Conservation (phyloP, 2,329 filamentous ascomycete genomes). For the Pestalotiopsis sp. region DNA sequence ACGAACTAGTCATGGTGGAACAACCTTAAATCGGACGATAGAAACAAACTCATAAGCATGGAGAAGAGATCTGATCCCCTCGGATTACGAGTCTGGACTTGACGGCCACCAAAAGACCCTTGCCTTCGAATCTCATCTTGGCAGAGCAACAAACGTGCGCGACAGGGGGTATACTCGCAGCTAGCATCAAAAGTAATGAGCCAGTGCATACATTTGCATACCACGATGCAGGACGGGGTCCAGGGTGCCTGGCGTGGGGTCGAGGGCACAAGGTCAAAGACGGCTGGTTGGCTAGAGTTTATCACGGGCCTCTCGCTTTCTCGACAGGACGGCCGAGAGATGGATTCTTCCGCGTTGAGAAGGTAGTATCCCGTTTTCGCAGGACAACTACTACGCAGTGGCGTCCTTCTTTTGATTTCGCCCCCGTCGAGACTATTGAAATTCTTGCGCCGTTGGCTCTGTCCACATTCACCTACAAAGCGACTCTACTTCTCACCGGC, state of each 20-base stretch:
- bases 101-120: background rate
- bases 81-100: background rate
- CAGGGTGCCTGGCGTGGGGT: background rate
- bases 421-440: background rate
- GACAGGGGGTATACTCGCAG: background rate
- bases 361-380: slow-evolving; percentile 7
- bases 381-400: too few species aligned
- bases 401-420: background rate
- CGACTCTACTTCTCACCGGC: background rate
- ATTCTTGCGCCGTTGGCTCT: background rate
- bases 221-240: background rate
- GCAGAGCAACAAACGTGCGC: background rate
- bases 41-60: background rate
- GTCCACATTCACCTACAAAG: background rate
- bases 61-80: background rate
- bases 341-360: slow-evolving; percentile 6
- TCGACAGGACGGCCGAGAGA: background rate
- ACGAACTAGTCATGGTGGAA: too few species aligned
- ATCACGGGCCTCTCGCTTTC: background rate
- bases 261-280: background rate
- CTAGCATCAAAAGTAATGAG: background rate
- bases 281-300: background rate
- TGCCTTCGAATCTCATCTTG: background rate
- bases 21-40: too few species aligned
- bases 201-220: background rate